These are phyloP conservation scores for Fragilaria crotonensis DNA, from an alignment of 108 stramenopile species.

Conservation along the genomic window DNA sequence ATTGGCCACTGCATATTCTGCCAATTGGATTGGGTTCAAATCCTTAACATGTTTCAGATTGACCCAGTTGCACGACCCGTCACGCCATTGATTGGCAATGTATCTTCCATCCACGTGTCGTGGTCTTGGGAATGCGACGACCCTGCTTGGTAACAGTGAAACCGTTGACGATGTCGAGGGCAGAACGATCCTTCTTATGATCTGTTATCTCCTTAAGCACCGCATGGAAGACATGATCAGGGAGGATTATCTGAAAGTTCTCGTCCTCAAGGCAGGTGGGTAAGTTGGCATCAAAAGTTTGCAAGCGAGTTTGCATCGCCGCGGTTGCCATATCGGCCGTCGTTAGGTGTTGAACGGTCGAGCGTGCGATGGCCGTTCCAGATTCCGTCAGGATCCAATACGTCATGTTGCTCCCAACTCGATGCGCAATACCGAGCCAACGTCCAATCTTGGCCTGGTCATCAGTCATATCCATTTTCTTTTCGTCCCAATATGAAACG, in stretches of 20 bases:
- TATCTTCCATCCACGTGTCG: conserved; percentile 27
- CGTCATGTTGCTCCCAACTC: conserved; percentile 18
- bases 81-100: conserved; percentile 30
- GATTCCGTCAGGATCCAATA: too few species aligned
- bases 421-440: too few species aligned
- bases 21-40: too few species aligned
- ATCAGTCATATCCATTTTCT: too few species aligned
- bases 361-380: too few species aligned
- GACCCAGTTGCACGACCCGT: conserved; percentile 17
- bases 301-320: conserved; percentile 11
- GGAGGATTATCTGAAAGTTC: neutral
- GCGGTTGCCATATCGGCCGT: conserved; percentile 2
- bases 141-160: neutral
- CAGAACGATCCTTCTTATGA: neutral
- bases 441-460: too few species aligned
- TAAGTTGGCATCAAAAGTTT: neutral
- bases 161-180: neutral
- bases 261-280: too few species aligned
- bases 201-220: neutral
- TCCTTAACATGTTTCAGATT: conserved; percentile 12
- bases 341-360: conserved; percentile 15
- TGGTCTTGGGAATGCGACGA: neutral
- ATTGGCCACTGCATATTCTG: too few species aligned
- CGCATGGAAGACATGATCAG: neutral
- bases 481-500: conserved; percentile 23